Evolutionary conservation across 2,329 filamentous ascomycete genomes (phyloP).

Genomic region (Hypoxylon sp.): DNA sequence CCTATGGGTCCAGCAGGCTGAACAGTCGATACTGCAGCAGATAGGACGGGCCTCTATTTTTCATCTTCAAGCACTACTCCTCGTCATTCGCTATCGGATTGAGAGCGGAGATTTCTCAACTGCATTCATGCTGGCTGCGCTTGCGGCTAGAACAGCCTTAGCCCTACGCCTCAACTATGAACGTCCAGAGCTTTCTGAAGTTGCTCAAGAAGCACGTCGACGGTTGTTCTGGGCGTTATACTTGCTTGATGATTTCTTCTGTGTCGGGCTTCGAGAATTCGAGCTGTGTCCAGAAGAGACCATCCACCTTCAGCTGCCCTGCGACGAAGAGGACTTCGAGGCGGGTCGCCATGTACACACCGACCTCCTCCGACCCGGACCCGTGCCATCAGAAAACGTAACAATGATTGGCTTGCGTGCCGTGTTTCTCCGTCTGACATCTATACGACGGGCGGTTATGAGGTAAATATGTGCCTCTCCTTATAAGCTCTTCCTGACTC

Average conservation of each 20-base stretch:
- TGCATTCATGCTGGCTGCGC: slow-evolving; percentile 57
- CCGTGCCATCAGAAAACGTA: slow-evolving; percentile 36
- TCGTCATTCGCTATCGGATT: slow-evolving; percentile 54
- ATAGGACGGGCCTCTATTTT: slow-evolving; percentile 55
- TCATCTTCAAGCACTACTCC: slow-evolving; percentile 54
- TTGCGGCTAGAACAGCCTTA: slow-evolving; percentile 57
- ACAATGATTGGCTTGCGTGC: slow-evolving; percentile 47
- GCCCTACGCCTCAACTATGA: slow-evolving; percentile 61
- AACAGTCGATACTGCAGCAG: slow-evolving; percentile 54
- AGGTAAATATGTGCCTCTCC: slow-evolving; percentile 40
- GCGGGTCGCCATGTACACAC: slow-evolving; percentile 45
- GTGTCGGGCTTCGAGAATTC: slow-evolving; percentile 60
- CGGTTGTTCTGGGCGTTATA: slow-evolving; percentile 61
- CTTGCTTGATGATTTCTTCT: slow-evolving; percentile 59
- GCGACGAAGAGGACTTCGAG: slow-evolving; percentile 55
- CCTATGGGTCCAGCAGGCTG: slow-evolving; percentile 54
- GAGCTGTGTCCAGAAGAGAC: slow-evolving; percentile 59
- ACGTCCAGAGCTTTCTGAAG: slow-evolving; percentile 53
- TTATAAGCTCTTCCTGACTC: background rate
- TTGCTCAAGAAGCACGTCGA: slow-evolving; percentile 58
- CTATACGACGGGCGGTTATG: slow-evolving; percentile 51
- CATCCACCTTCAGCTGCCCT: slow-evolving; percentile 58
- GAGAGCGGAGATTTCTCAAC: slow-evolving; percentile 54
- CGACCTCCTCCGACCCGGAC: slow-evolving; percentile 45
- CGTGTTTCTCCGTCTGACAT: slow-evolving; percentile 49